Evolutionary conservation across 2,329 filamentous ascomycete genomes (phyloP), one percentile per base, ranked within the genome.

Genomic region (Pseudopyricularia cyperi): DNA sequence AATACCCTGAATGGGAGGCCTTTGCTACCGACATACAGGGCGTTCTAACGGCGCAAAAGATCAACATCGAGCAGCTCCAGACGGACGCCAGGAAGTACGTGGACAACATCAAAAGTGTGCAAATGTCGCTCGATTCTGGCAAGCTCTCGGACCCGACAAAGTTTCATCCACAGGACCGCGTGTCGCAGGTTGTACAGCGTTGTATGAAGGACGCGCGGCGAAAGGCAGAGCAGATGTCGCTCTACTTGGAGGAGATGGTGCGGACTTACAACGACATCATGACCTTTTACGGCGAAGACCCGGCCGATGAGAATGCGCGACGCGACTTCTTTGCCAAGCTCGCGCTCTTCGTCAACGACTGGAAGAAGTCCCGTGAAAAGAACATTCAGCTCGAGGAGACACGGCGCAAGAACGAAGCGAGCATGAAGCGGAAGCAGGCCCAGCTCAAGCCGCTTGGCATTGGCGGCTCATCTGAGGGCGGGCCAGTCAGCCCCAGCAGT

Each of bases 131-230:
- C 50, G 93, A 98, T 68, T 85, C 83, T 33, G 93, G 93, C 60
- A 97, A 95, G 65, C 73, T 98, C 57, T 95, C 89, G 64, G 93
- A 98, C 64, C 86, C 91, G 46, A 96, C 93, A 75, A 94, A 91
- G 62, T 98, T 98, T 75, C 93, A 98, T 64, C 91, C 93, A 17
- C 88, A 97, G 68, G 93, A 98, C 66, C 87, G 93, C 55, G 90
- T 97, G 44, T 86, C 85, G 56, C 87, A 94, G 68, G 77, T 97
- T 33, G 90, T 95, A 52, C 89, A 95, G 68, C 79, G 91, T 50
- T 84, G 79, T 58, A 97, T 98, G 91, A 97, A 96, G 72, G 93
- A 98, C 58, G 93, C 93, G 19, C 76, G 93, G 56, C 80, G 91
- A 61, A 98, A 97, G 73, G 89, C 93, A 2, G 91, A 96, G 67